These are phyloP conservation scores for Prunus mume DNA, from an alignment of 306 rosid genomes.

Conservation along the genomic window DNA sequence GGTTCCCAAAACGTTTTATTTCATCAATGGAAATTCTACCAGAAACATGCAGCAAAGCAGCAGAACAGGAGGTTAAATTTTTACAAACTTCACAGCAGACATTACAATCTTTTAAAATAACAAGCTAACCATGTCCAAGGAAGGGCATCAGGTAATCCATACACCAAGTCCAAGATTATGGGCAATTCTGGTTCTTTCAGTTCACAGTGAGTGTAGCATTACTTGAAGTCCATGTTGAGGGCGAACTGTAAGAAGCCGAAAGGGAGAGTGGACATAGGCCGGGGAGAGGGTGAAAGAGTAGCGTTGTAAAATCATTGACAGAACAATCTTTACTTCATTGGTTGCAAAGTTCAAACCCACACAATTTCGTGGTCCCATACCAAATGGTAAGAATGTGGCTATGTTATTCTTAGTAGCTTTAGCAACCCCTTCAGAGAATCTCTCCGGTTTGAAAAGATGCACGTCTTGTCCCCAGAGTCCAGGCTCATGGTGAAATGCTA, in stretches of 20 bases:
- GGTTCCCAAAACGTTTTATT: no score
- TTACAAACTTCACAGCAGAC: no score
- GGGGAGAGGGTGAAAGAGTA: conserved; percentile 18
- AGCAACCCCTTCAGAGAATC: conserved; percentile 23
- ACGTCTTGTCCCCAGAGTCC: conserved; percentile 26
- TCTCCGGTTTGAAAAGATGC: conserved; percentile 15
- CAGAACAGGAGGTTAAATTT: no score
- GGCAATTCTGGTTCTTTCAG: neutral
- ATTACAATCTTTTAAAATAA: no score
- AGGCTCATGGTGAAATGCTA: conserved; percentile 19
- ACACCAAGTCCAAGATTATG: neutral
- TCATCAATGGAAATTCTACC: no score
- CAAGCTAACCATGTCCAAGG: neutral
- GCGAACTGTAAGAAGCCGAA: neutral
- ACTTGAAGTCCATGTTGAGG: conserved; percentile 33
- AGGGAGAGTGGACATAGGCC: conserved; percentile 22
- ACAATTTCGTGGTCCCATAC: conserved; percentile 18
- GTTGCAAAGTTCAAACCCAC: conserved; percentile 21
- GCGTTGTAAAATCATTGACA: conserved; percentile 29
- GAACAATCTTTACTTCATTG: conserved; percentile 25
- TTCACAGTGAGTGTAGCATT: conserved; percentile 4
- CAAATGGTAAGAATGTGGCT: conserved; percentile 23
- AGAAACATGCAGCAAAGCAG: no score
- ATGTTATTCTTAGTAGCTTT: conserved; percentile 14
- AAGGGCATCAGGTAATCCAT: neutral